Conservation (phyloP, 805 yeast genomes). For the Suhomyces sp. region DNA sequence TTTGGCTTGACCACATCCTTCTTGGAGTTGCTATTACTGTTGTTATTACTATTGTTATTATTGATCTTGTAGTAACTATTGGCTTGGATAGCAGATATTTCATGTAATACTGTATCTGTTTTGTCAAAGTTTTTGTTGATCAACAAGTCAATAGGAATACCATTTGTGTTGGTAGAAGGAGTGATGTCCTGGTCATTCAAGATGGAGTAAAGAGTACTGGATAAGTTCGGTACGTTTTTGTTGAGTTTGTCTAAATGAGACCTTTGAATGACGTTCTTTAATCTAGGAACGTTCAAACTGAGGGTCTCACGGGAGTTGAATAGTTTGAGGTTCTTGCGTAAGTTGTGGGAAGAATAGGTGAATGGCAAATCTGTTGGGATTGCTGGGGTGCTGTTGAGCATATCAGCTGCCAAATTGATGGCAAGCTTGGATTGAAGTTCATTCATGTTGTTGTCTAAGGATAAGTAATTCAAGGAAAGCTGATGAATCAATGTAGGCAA, state of each 20-base stretch:
- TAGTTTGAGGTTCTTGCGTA: constrained; percentile 38
- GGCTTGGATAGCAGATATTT: constrained; percentile 48
- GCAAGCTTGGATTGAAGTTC: constrained; percentile 15
- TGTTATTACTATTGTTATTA: constrained; percentile 19
- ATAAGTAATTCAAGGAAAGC: constrained; percentile 58
- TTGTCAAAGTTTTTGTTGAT: constrained; percentile 24
- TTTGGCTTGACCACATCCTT: constrained; percentile 33
- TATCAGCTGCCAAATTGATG: constrained; percentile 5
- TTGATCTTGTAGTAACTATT: constrained; percentile 38
- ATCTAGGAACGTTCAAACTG: constrained; percentile 61
- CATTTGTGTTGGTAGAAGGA: constrained; percentile 23
- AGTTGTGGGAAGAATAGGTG: constrained; percentile 57
- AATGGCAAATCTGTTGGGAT: constrained; percentile 7
- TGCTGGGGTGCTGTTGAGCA: background rate
- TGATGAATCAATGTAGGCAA: constrained; percentile 79
- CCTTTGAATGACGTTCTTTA: constrained; percentile 58
- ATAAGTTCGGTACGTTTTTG: constrained; percentile 41
- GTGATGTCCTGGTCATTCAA: constrained; percentile 24
- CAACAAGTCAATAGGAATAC: constrained; percentile 41
- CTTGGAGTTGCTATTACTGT: constrained; percentile 15
- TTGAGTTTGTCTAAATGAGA: constrained; percentile 45
- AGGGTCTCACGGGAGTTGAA: constrained; percentile 78
- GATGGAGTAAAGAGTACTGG: constrained; percentile 35
- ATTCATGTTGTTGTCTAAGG: constrained; percentile 18
- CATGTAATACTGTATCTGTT: constrained; percentile 37